phyloP scores from a whole-genome alignment of 2,329 filamentous ascomycete species.

The Trichoderma endophyticum region DNA sequence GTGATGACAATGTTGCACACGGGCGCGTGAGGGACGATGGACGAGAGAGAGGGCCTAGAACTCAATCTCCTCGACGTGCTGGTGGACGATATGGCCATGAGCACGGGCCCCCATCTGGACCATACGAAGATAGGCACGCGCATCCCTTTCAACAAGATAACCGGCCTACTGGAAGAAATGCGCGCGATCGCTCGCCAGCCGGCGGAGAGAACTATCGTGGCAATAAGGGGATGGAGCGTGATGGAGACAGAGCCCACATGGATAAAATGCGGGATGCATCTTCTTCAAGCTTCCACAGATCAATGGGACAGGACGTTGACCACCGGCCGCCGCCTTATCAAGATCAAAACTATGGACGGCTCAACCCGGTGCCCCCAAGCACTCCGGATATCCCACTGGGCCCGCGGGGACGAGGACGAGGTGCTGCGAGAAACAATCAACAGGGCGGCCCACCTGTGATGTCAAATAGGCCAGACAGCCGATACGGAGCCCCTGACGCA shows the following conservation, averaged over 20 bases:
- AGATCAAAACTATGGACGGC: conserved; percentile 61
- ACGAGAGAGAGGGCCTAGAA: conserved; percentile 40
- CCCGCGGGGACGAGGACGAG: conserved; percentile 50
- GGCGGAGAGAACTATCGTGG: conserved; percentile 29
- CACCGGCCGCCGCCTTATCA: conserved; percentile 51
- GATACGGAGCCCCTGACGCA: conserved; percentile 41
- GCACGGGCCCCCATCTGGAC: conserved; percentile 31
- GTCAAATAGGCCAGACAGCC: conserved; percentile 41
- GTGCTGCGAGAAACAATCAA: conserved; percentile 37
- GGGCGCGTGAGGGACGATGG: conserved; percentile 44
- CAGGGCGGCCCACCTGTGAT: conserved; percentile 35
- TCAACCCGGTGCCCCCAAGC: conserved; percentile 51
- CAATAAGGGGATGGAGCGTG: conserved; percentile 41
- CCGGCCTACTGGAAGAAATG: conserved; percentile 31
- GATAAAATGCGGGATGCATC: conserved; percentile 41
- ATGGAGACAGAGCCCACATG: conserved; percentile 29
- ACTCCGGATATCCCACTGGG: conserved; percentile 52
- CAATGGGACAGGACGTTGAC: conserved; percentile 45
- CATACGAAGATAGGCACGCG: conserved; percentile 47
- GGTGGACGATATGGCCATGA: conserved; percentile 33
- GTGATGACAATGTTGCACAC: conserved; percentile 29
- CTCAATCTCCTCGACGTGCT: conserved; percentile 50
- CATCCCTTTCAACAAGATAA: conserved; percentile 40
- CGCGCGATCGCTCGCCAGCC: conserved; percentile 33
- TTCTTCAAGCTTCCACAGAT: conserved; percentile 35